Conservation (phyloP, 2,329 filamentous ascomycete species). For the Thielaviopsis ethacetica region DNA sequence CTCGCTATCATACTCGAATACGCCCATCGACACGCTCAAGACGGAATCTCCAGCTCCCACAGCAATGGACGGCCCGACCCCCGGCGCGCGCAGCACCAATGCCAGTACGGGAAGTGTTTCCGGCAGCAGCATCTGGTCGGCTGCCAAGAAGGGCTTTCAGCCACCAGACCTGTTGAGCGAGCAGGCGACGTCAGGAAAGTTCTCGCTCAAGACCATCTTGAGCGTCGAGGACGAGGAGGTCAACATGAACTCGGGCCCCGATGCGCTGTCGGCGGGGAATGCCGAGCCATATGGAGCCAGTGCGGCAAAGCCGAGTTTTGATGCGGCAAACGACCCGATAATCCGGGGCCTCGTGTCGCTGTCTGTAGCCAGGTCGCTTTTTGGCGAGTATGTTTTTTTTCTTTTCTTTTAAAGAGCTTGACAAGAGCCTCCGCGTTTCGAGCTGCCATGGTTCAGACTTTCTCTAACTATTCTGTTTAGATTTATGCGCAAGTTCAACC, state of each 20-base stretch:
- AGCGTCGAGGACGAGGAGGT: slow-evolving; percentile 12
- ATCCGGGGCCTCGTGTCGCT: not conserved
- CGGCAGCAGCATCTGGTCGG: not conserved
- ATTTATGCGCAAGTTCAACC: slow-evolving; percentile 24
- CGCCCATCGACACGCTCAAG: not conserved
- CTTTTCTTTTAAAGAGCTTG: no score
- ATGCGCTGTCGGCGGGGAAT: not conserved
- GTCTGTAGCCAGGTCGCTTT: not conserved
- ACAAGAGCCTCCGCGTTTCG: no score
- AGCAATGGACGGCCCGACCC: not conserved
- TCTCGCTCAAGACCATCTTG: slow-evolving; percentile 20
- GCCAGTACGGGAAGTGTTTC: not conserved
- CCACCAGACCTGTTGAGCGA: slow-evolving; percentile 20
- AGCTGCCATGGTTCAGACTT: not conserved
- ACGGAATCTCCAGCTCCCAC: not conserved
- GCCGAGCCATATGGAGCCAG: not conserved
- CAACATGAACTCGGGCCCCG: not conserved
- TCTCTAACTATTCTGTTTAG: slow-evolving; percentile 13
- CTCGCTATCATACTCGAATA: not conserved
- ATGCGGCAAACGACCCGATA: slow-evolving; percentile 4
- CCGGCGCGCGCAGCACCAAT: not conserved
- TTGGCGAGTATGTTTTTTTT: slow-evolving; percentile 2
- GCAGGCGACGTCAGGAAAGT: slow-evolving; percentile 20
- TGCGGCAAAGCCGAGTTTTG: not conserved
- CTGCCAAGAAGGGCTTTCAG: slow-evolving; percentile 16